Evolutionary conservation across 179 eudicot species (phyloP), one percentile per base, ranked within the genome.

Genomic region (Heliamphora pulchella): DNA sequence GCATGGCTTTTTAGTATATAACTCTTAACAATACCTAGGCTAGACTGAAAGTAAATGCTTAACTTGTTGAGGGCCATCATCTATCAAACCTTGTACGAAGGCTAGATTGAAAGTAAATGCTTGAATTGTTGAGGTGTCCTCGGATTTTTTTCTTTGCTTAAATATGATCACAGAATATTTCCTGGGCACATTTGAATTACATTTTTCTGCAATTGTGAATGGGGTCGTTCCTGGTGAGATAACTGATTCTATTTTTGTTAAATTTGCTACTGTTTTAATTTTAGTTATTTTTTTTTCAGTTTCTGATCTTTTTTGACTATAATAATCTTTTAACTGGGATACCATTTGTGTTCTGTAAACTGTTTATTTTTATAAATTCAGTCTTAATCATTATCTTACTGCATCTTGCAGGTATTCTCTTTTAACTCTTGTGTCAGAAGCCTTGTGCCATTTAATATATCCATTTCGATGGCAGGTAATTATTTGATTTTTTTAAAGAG

Each of bases 391-490:
- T 20, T 43, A 48, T 70, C 54, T 80, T 47, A 8, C 10, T 80
- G 76, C 48, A 66, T 78, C n/a, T 53, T 87, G 85, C 91, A 95
- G 98, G 87, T 95, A 95, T 85, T 95, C 98, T 81, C 91, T 95
- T 75, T 83, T 95, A 82, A 95, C 98, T 46, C 90, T 95, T 82
- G 97, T 88, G 65, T 95, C 98, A 2, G 98, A 95, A 86, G 94
- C 98, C 82, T 87, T 95, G 82, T 95, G 98, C 87, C 97, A 90
- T 87, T 87, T 93, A 71, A 95, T 93, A 46, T 95, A 95, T 85
- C 98, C 98, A 85, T 91, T 95, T 80, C 89, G 97, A 78, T 95
- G 98, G 98, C 97, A 95, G 97, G 98, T 93, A 87, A 58, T 15
- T 14, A 10, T 74, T 81, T 22, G 69, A 39, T 8, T 54, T 55